phyloP scores from a whole-genome alignment of 2,329 filamentous ascomycete genomes.

The Cryphonectria japonica region DNA sequence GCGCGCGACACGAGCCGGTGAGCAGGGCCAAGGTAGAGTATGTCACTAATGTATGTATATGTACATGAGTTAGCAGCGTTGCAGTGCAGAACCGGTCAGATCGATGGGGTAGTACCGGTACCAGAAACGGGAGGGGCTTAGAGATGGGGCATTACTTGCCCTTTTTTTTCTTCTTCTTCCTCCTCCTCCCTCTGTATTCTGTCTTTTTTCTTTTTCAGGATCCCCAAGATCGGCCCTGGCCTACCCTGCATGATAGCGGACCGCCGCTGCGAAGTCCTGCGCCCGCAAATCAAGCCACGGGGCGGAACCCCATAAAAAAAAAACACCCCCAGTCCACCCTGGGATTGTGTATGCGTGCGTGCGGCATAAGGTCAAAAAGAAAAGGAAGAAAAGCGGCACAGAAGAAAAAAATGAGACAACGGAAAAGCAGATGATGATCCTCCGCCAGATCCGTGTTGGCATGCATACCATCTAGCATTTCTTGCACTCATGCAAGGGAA shows the following conservation, averaged over 20 bases:
- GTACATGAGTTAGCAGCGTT: not conserved
- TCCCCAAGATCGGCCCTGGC: not conserved
- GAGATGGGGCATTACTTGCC: not conserved
- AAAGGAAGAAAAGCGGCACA: not conserved
- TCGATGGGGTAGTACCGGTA: conserved; percentile 1
- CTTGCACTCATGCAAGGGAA: not conserved
- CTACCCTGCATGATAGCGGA: not conserved
- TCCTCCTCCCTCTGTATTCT: not conserved
- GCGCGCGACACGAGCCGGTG: not conserved
- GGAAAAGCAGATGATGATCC: not conserved
- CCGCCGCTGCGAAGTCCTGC: conserved; percentile 16
- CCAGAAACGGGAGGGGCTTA: not conserved
- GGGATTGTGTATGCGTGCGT: not conserved
- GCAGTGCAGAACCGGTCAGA: not conserved
- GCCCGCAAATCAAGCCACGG: conserved; percentile 15
- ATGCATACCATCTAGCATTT: not conserved
- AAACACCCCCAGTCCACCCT: not conserved
- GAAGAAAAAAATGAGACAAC: not conserved
- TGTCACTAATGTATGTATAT: not conserved
- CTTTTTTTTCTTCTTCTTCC: not conserved
- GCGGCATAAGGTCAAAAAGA: not conserved
- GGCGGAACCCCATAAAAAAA: not conserved
- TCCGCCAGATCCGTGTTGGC: not conserved
- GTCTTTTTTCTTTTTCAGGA: no score
- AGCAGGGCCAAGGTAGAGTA: not conserved